These are phyloP conservation scores for Neurospora sp. DNA, from an alignment of 495 filamentous ascomycete genomes.

Conservation along the genomic window DNA sequence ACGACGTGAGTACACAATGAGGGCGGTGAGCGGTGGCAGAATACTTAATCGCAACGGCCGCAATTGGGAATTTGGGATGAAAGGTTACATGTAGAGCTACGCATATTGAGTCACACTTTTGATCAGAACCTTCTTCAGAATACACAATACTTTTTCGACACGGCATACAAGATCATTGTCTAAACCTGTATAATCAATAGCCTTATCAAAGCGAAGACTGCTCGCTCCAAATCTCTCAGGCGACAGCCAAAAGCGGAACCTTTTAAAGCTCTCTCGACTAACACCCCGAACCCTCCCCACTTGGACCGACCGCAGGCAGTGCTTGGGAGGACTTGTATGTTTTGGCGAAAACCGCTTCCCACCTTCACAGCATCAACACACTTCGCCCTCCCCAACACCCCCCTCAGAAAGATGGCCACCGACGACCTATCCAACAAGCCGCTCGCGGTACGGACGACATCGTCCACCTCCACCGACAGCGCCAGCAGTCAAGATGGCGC, in stretches of 20 bases:
- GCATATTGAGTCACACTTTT: neutral
- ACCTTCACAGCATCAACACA: constrained; percentile 8
- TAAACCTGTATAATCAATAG: neutral
- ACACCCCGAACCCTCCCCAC: neutral
- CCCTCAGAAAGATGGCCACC: constrained; percentile 9
- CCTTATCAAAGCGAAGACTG: neutral
- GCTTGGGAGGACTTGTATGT: constrained; percentile 9
- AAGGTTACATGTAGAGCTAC: neutral
- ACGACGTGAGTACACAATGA: neutral
- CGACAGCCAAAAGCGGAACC: neutral
- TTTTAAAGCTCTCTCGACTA: neutral
- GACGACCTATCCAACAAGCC: constrained; percentile 3
- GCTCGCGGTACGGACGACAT: neutral
- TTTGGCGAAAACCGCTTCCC: constrained; percentile 16
- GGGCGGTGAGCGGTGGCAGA: neutral
- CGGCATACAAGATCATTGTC: neutral
- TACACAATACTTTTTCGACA: neutral
- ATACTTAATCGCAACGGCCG: neutral
- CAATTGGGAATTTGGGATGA: neutral
- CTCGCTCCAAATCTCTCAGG: neutral
- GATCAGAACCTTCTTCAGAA: neutral
- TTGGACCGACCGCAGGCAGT: neutral
- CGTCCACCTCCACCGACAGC: neutral
- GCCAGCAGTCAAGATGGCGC: constrained; percentile 8
- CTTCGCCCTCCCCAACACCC: neutral